A percentile compares a stretch with the other conserved stretches of the same genome.
Conservation (phyloP, 2,329 filamentous ascomycete species). For the Didymella pinodella region DNA sequence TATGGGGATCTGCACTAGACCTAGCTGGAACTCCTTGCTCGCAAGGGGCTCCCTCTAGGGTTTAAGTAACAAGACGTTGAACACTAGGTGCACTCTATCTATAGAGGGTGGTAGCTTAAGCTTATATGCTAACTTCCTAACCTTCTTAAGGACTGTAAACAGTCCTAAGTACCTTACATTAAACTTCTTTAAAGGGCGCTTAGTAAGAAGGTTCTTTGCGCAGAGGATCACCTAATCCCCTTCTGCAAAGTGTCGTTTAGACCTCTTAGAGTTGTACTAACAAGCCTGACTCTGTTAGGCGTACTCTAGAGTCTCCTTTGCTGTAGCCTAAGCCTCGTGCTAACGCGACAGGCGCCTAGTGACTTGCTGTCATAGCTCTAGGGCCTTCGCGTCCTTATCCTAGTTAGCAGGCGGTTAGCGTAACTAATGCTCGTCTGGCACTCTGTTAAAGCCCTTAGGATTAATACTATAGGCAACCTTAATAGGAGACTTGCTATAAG, state of each 20-base stretch:
- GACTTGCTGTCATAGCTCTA: background rate
- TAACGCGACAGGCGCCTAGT: background rate
- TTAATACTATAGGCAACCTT: too few species aligned
- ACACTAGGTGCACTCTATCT: constrained; percentile 3
- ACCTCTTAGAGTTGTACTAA: background rate
- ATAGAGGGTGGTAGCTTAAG: background rate
- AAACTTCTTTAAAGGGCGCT: constrained; percentile 1
- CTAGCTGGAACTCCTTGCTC: background rate
- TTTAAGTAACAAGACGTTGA: background rate
- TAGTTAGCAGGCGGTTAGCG: background rate
- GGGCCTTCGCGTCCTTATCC: background rate
- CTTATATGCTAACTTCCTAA: background rate
- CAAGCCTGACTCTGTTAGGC: background rate
- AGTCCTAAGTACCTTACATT: constrained; percentile 1
- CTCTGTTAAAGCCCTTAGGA: too few species aligned
- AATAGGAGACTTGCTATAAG: too few species aligned
- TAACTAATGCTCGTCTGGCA: too few species aligned
- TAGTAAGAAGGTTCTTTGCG: background rate
- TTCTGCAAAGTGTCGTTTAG: background rate
- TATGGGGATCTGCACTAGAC: background rate
- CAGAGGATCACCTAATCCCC: background rate
- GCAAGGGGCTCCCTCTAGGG: background rate
- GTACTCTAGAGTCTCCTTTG: background rate
- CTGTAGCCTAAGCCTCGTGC: background rate
- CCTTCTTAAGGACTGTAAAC: background rate